Evolutionary conservation across 176 grass and related monocot genomes (phyloP).

Genomic region (Miscanthus lutarioriparius): DNA sequence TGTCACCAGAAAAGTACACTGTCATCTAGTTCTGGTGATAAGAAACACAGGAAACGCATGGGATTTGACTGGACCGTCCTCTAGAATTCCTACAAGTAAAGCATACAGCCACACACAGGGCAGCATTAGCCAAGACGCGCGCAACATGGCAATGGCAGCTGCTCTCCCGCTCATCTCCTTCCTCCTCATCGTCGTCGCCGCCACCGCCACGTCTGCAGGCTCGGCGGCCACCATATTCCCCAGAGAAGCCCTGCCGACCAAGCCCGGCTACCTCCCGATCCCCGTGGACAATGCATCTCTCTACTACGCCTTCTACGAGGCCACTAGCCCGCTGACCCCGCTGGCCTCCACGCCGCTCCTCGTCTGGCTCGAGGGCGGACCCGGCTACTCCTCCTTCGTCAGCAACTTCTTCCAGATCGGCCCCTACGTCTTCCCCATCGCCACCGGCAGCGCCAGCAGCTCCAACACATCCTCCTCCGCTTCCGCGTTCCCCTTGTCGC

Average conservation of each 20-base stretch:
- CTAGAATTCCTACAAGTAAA: no score
- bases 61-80: no score
- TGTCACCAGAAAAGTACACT: no score
- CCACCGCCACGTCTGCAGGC: no score
- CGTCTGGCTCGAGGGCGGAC: background rate
- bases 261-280: background rate
- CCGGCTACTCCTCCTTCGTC: background rate
- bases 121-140: no score
- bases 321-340: background rate
- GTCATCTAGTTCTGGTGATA: no score
- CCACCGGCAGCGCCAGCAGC: fast-evolving
- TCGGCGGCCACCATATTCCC: background rate
- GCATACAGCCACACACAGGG: no score
- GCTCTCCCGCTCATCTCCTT: no score
- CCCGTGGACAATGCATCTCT: background rate
- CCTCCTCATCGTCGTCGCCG: no score
- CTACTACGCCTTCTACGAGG: constrained; percentile 4
- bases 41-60: no score
- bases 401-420: constrained; percentile 13
- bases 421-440: background rate
- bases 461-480: background rate
- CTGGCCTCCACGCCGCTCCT: background rate
- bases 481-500: background rate
- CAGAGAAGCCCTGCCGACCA: background rate
- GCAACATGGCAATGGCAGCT: no score